Conservation (phyloP, 2,329 filamentous ascomycete genomes). For the Lecanosticta acicola region DNA sequence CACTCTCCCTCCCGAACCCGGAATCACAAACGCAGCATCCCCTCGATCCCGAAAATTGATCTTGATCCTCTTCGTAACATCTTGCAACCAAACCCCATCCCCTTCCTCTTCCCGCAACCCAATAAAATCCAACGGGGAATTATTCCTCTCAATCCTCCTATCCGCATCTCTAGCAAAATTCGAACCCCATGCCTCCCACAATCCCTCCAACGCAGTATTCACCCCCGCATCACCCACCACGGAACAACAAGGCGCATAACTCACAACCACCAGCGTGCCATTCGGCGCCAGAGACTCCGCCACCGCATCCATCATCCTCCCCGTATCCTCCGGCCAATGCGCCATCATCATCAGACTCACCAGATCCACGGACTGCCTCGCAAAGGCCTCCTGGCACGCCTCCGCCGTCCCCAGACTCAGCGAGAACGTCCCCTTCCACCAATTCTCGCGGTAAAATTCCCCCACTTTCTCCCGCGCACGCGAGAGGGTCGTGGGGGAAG, state of each 20-base stretch:
- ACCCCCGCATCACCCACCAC: neutral
- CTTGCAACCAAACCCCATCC: slow-evolving; percentile 1
- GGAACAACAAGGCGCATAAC: neutral
- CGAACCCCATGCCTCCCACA: neutral
- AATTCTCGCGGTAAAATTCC: neutral
- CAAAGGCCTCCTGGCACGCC: neutral
- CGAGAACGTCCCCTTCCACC: slow-evolving; percentile 1
- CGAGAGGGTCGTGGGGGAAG: neutral
- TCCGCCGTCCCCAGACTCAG: neutral
- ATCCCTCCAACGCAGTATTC: neutral
- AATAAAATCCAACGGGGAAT: slow-evolving; percentile 1
- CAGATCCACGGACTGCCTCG: neutral
- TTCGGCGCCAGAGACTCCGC: slow-evolving; percentile 1
- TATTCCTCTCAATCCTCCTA: neutral
- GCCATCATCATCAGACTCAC: neutral
- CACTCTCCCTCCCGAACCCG: neutral
- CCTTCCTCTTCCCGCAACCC: neutral
- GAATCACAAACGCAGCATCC: neutral
- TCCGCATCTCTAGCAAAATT: neutral
- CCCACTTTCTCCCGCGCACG: neutral
- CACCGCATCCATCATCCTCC: neutral
- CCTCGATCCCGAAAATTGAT: neutral
- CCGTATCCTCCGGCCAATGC: neutral
- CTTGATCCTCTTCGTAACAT: slow-evolving; percentile 5
- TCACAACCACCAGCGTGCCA: slow-evolving; percentile 1